A percentile compares a stretch with the other conserved stretches of the same genome.
Evolutionary conservation across 495 filamentous ascomycete genomes (phyloP).

Genomic region (Neurospora cerealis): DNA sequence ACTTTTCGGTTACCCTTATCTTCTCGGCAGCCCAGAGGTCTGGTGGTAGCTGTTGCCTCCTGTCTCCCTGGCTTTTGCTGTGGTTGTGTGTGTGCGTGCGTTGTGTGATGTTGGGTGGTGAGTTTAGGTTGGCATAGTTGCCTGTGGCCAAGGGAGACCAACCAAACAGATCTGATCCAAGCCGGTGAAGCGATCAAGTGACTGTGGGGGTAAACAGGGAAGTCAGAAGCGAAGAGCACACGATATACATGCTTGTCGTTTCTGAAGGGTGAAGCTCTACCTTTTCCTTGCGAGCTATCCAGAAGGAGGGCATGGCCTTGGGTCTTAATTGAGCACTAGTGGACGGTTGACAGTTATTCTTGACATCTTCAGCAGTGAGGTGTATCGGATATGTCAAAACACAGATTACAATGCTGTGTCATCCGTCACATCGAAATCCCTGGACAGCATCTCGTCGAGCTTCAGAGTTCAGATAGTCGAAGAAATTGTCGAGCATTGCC

Average conservation of each 20-base stretch:
- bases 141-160: neutral
- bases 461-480: neutral
- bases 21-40: neutral
- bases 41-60: neutral
- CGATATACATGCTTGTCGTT: neutral
- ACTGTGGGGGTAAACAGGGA: neutral
- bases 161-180: neutral
- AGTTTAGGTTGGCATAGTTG: neutral
- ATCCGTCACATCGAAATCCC: neutral
- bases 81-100: neutral
- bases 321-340: neutral
- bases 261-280: neutral
- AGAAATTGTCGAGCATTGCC: neutral
- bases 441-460: neutral
- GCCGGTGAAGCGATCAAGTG: neutral
- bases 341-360: neutral
- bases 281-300: neutral
- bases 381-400: neutral
- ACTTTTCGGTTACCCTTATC: neutral
- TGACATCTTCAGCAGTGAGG: neutral
- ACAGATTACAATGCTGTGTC: neutral
- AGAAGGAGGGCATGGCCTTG: no score
- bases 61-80: neutral
- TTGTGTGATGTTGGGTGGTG: neutral
- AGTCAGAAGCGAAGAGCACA: neutral